Evolutionary conservation across 139 green algal genomes (phyloP), one percentile per base, ranked within the genome.

Genomic region (Pleodorina starrii): DNA sequence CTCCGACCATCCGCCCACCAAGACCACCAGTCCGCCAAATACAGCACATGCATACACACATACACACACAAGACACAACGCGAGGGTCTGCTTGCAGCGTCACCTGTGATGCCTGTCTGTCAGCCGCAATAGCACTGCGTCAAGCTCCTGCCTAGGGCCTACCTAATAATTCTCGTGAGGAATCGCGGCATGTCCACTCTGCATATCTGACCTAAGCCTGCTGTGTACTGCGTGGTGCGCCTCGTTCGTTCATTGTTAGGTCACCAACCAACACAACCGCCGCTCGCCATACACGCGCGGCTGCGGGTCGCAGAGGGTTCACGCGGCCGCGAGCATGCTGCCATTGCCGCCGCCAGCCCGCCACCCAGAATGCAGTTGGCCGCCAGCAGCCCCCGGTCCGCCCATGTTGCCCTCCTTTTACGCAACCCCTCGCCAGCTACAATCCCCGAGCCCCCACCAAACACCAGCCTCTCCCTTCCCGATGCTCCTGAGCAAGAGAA

Each of bases 221-320:
- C 63, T 12, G 10, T 16, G 16, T 36, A 32, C 25, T 73, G 63
- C 27, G 63, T 23, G 19, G 63, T 73, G 63, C 29, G 32, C 21
- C 63, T 73, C 63, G 35, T 73, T 73, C 63, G 63, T 73, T 73
- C 54, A 25, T 25, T n/a, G n/a, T n/a, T n/a, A n/a, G 48, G 48
- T 57, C 11, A 57, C 48, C 48, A 57, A 57, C 48, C 12, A 12
- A 57, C 11, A 57, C 12, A 57, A 73, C 63, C 27, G 21, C 35
- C 2, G 2, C 36, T 46, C 54, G 54, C 54, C 21, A 12, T 25
- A 25, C 54, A 12, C 54, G n/a, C 54, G 29, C 29, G 54, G 21
- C 54, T 66, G 21, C 9, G 54, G 25, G 29, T 27, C 29, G 54
- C 54, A 21, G 21, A 66, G 29, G 54, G 21, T 25, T 66, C 54